Conservation (phyloP, 345 rosid genomes). For the Atalantia buxifolia region DNA sequence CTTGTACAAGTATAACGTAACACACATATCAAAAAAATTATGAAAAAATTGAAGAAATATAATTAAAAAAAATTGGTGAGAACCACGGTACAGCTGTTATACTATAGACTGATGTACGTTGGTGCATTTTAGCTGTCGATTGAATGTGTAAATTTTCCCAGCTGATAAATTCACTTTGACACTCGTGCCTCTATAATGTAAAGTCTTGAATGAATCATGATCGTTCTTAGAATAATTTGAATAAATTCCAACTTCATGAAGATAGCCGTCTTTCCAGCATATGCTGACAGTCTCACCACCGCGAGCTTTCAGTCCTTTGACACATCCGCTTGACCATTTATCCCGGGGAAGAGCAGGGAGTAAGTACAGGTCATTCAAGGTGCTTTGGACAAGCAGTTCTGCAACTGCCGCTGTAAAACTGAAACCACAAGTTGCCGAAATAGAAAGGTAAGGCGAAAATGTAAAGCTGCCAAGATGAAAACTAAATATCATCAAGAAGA, state of each 20-base stretch:
- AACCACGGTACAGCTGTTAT: background rate
- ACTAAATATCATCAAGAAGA: background rate
- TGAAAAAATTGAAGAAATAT: too few relatives aligned
- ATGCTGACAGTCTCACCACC: conserved; percentile 69
- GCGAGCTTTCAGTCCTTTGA: conserved; percentile 73
- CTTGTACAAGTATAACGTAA: too few relatives aligned
- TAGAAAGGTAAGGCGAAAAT: background rate
- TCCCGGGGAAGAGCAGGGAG: conserved; percentile 83
- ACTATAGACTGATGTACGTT: background rate
- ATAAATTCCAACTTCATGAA: conserved; percentile 58
- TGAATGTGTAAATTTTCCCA: conserved; percentile 50
- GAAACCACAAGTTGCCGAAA: conserved; percentile 7
- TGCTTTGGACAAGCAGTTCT: conserved; percentile 91
- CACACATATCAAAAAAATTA: too few relatives aligned
- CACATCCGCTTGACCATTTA: conserved; percentile 75
- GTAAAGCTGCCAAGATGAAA: background rate
- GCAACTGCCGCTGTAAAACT: conserved; percentile 76
- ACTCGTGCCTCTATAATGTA: conserved; percentile 53
- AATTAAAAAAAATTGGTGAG: too few relatives aligned
- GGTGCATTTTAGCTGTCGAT: conserved; percentile 45
- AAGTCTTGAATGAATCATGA: conserved; percentile 26
- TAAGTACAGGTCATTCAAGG: conserved; percentile 55
- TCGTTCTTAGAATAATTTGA: conserved; percentile 21
- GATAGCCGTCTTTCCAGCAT: conserved; percentile 75
- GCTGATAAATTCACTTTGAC: conserved; percentile 37